Conservation (phyloP, 1,139 yeast species). For the Candida tropicalis region DNA sequence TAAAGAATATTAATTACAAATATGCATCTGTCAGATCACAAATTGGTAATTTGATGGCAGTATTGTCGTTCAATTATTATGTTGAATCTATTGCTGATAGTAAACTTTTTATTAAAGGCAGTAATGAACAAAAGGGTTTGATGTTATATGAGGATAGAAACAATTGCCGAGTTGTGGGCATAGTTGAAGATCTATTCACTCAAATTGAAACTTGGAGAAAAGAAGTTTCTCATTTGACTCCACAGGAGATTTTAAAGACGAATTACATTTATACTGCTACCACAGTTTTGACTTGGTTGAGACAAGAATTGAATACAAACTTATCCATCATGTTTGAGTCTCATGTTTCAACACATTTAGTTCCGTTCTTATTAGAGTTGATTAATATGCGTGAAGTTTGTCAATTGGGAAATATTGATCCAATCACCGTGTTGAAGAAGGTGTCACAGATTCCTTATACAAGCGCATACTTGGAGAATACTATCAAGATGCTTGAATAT, state of each 20-base stretch:
- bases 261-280: slow-evolving; percentile 51
- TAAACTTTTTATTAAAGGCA: slow-evolving; percentile 43
- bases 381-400: slow-evolving; percentile 80
- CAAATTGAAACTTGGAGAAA: slow-evolving; percentile 47
- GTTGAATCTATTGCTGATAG: slow-evolving; percentile 51
- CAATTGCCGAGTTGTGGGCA: slow-evolving; percentile 26
- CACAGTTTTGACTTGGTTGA: slow-evolving; percentile 47
- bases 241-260: slow-evolving; percentile 51
- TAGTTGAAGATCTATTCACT: slow-evolving; percentile 40
- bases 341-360: slow-evolving; percentile 44
- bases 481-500: slow-evolving; percentile 55
- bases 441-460: slow-evolving; percentile 64
- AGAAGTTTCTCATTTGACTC: slow-evolving; percentile 33
- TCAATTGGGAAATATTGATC: slow-evolving; percentile 67
- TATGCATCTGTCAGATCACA: slow-evolving; percentile 76
- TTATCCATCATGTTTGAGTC: slow-evolving; percentile 42
- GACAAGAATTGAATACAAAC: slow-evolving; percentile 45
- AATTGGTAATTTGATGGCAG: slow-evolving; percentile 65
- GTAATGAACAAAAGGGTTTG: slow-evolving; percentile 29
- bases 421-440: slow-evolving; percentile 53
- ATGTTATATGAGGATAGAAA: slow-evolving; percentile 26
- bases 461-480: slow-evolving; percentile 38
- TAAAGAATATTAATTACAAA: slow-evolving; percentile 58
- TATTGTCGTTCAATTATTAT: slow-evolving; percentile 55
- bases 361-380: slow-evolving; percentile 73